phyloP scores from a whole-genome alignment of 1,284 basidiomycete genomes.

The Afroboletus lepidellus region DNA sequence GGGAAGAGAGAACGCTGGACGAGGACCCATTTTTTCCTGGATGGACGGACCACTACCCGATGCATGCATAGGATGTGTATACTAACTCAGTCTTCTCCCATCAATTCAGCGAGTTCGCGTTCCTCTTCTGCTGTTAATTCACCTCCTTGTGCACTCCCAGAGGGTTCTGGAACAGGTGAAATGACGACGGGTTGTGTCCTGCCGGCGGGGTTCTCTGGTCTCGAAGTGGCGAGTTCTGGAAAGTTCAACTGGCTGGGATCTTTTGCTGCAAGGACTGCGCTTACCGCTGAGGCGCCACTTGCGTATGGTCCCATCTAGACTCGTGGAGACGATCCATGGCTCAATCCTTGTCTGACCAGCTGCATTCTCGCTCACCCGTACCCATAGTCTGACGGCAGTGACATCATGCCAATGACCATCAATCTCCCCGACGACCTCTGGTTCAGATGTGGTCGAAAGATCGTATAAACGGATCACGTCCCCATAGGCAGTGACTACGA shows the following conservation, averaged over 20 bases:
- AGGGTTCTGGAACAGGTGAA: slow-evolving; percentile 19
- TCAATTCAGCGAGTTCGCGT: slow-evolving; percentile 75
- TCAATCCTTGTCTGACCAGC: slow-evolving; percentile 51
- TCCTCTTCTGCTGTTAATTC: slow-evolving; percentile 74
- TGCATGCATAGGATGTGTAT: slow-evolving; percentile 12
- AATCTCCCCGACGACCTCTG: slow-evolving; percentile 64
- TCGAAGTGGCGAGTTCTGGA: slow-evolving; percentile 51
- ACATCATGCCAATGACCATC: slow-evolving; percentile 90
- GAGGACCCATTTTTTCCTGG: slow-evolving; percentile 52
- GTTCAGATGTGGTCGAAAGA: slow-evolving; percentile 58
- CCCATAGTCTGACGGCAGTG: slow-evolving; percentile 71
- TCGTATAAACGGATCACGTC: slow-evolving; percentile 79
- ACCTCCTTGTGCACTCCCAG: slow-evolving; percentile 26
- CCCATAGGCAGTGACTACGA: slow-evolving; percentile 78
- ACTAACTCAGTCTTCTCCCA: slow-evolving; percentile 50
- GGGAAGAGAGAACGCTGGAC: slow-evolving; percentile 47
- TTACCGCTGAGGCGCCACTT: slow-evolving; percentile 76
- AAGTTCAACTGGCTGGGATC: not conserved
- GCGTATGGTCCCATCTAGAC: slow-evolving; percentile 83
- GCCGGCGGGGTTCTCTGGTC: slow-evolving; percentile 33
- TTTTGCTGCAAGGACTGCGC: slow-evolving; percentile 22
- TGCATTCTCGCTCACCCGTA: slow-evolving; percentile 44
- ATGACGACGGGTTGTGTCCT: slow-evolving; percentile 24
- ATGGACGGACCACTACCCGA: slow-evolving; percentile 34
- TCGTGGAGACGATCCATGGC: slow-evolving; percentile 78